phyloP scores from a whole-genome alignment of 805 yeast genomes.

The Yueomyces sinensis region DNA sequence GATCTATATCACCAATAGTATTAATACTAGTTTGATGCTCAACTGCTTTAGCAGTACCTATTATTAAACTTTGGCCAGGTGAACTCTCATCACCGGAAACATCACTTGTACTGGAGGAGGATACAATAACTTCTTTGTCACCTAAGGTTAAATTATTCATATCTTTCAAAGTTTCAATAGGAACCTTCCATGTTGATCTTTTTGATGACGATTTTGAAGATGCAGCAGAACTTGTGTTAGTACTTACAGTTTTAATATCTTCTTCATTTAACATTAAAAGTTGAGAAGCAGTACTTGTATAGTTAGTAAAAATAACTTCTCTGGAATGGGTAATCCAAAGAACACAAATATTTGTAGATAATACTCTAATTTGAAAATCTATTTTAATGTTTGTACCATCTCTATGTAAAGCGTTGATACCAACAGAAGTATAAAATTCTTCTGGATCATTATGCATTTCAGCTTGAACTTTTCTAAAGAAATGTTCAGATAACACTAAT shows the following conservation, averaged over 20 bases:
- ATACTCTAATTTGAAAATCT: conserved; percentile 72
- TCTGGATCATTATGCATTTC: conserved; percentile 30
- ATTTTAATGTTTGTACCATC: conserved; percentile 55
- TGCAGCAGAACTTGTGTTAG: neutral
- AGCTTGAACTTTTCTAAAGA: conserved; percentile 59
- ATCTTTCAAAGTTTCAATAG: conserved; percentile 11
- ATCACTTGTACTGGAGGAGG: neutral
- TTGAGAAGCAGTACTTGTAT: conserved; percentile 28
- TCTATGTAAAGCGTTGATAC: conserved; percentile 53
- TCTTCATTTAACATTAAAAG: conserved; percentile 27
- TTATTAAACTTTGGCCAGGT: neutral
- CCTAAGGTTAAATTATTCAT: conserved; percentile 2
- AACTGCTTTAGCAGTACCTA: neutral
- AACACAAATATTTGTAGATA: conserved; percentile 42
- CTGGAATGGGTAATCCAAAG: conserved; percentile 85
- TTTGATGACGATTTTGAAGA: conserved; percentile 6
- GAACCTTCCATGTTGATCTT: conserved; percentile 11
- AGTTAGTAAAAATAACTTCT: conserved; percentile 23
- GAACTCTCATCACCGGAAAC: neutral
- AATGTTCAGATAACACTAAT: conserved; percentile 80
- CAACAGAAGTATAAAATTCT: conserved; percentile 48
- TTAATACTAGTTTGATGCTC: conserved; percentile 1
- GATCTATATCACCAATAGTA: conserved; percentile 6
- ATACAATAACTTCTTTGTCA: neutral
- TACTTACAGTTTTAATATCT: conserved; percentile 21